Evolutionary conservation across 2,329 filamentous ascomycete species (phyloP), one percentile per base, ranked within the genome.

Genomic region (Hypoxylon sp.): DNA sequence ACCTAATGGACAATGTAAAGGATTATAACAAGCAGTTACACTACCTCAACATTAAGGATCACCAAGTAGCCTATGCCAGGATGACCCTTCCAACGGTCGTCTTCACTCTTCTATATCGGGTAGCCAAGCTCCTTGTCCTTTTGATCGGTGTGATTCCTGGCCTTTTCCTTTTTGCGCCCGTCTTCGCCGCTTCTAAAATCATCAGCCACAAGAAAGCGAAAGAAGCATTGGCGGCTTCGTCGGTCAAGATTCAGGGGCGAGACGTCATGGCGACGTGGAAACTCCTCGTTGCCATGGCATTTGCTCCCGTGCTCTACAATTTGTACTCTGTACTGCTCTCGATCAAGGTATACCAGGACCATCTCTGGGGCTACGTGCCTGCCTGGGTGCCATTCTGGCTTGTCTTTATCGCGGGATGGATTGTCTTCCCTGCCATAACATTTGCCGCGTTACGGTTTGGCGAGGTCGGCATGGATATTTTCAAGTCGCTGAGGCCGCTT

Each of bases 381-480:
- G 81, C 87, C 2, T 94, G 89, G 82, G 86, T 97, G 30, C 92
- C 94, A 0, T 85, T 94, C 59, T 97, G 90, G 87, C 76, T 88
- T 20, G 86, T 96, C 10, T 88, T 94, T 67, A 76, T 92, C 8
- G 86, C 88, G 39, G 91, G 93, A 51, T 89, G 92, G 80, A 83
- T 92, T 49, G 81, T 96, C 68, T 97, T 97, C 82, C 91, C 94
- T 5, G 86, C 89, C 22, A 91, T 97, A 71, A 97, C 94, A 0
- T 97, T 97, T 77, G 94, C 93, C 4, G 93, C 95, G 6, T 88
- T 99, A 54, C 90, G 95, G 10, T 97, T 98, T 69, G 95, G 95
- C 48, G 95, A 99, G 79, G 90, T 97, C n/a, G 95, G 94, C 54
- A 97, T 99, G 93, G 95, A 99, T 75, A 97, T 99, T 58, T 82